These are phyloP conservation scores for Actinomortierella ambigua DNA, from an alignment of 371 early-diverging fungal genomes.

Conservation along the genomic window DNA sequence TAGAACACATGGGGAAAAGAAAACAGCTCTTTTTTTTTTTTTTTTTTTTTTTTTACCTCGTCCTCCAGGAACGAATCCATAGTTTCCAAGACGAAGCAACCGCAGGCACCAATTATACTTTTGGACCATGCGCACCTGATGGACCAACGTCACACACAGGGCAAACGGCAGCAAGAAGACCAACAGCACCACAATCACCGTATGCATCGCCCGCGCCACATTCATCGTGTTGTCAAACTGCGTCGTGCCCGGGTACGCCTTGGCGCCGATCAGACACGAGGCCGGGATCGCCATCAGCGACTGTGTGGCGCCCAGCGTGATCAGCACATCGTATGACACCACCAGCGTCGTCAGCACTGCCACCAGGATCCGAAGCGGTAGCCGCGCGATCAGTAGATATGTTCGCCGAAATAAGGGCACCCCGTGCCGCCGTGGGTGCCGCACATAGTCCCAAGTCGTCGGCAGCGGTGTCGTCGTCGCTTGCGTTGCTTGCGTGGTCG, in stretches of 20 bases:
- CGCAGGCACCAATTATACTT: conserved; percentile 47
- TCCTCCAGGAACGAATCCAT: conserved; percentile 43
- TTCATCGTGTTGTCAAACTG: conserved; percentile 48
- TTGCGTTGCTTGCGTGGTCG: conserved; percentile 11
- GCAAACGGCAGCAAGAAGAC: conserved; percentile 30
- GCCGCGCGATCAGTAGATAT: conserved; percentile 31
- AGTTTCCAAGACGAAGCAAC: conserved; percentile 32
- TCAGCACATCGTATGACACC: conserved; percentile 36
- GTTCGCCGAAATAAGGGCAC: conserved; percentile 30
- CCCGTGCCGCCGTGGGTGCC: conserved; percentile 24
- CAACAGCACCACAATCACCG: conserved; percentile 33
- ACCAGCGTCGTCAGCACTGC: conserved; percentile 41
- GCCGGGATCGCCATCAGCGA: conserved; percentile 35
- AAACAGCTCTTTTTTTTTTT: too few species aligned
- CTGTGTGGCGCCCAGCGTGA: conserved; percentile 36
- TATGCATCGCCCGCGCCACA: conserved; percentile 44
- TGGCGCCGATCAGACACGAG: conserved; percentile 34
- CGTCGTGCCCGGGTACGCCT: conserved; percentile 29
- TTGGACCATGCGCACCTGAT: conserved; percentile 46
- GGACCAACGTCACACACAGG: conserved; percentile 30
- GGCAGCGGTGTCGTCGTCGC: conserved; percentile 34
- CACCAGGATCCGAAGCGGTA: conserved; percentile 42
- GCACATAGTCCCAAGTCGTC: conserved; percentile 38
- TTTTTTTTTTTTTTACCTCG: conserved; percentile 20
- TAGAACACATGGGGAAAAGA: too few species aligned